Base-by-base conservation (phyloP, 805 yeast species). In the Alloascoidea africana region DNA sequence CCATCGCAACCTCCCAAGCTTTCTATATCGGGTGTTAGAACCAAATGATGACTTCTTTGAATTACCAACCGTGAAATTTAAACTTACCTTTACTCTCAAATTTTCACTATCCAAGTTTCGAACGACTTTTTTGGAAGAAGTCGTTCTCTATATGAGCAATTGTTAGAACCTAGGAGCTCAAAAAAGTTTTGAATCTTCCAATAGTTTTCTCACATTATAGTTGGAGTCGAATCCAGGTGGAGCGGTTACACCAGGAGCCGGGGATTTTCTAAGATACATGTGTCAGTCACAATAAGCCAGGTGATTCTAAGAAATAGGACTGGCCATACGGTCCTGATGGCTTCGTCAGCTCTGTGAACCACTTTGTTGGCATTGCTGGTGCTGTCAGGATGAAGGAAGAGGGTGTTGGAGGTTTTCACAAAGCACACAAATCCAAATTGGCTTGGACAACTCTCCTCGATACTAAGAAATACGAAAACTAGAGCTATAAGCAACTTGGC, bases 1-100 rank as follows among this genome's bases (percentile, higher is more conserved):
- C 73, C 13, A 70, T 56, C 2, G 96, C 94, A 30, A 82, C 52
- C 41, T 82, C 91, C 94, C 96, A 85, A 0, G 93, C 87, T 49
- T 80, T 81, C 49, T 76, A 46, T 23, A 23, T 8, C n/a, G n/a
- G n/a, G n/a, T 23, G n/a, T 23, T n/a, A n/a, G 30, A 23, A 23
- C n/a, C 13, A n/a, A 23, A 8, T 23, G n/a, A 23, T 23, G 8
- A 8, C n/a, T 23, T 8, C n/a, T 8, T 8, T 23, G n/a, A 23
- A 23, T 23, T 8, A 23, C n/a, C 8, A 8, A 8, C 30, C 8
- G n/a, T 23, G 30, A 23, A 8, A 8, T 8, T 23, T 8, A 23
- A 23, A 8, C 30, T 8, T 23, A 23, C 30, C 30, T 23, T 23
- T 8, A 23, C 30, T 23, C n/a, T 23, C n/a, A 23, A 23, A 23